Percentiles rank a stretch among this genome's conserved stretches.
These are phyloP conservation scores for Wickerhamomyces xylosicus DNA, from an alignment of 805 yeast species.

Conservation along the genomic window DNA sequence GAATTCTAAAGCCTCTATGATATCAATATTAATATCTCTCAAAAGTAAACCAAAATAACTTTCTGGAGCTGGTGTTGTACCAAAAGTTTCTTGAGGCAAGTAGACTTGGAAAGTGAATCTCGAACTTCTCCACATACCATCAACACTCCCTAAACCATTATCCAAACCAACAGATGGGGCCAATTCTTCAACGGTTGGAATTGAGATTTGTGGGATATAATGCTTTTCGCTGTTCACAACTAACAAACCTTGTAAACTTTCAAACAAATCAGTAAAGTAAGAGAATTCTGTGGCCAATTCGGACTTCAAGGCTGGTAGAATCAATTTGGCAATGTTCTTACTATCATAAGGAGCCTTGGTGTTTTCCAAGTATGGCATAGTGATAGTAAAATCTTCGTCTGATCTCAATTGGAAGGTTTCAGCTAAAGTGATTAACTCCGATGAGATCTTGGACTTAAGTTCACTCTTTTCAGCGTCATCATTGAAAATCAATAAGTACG, in stretches of 20 bases:
- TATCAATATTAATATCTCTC: conserved; percentile 67
- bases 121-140: conserved; percentile 58
- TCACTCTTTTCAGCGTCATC: conserved; percentile 15
- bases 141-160: conserved; percentile 40
- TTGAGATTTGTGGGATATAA: conserved; percentile 15
- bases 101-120: conserved; percentile 55
- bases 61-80: conserved; percentile 51
- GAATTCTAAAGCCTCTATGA: conserved; percentile 73
- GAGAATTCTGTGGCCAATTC: conserved; percentile 3
- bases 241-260: conserved; percentile 9
- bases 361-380: conserved; percentile 17
- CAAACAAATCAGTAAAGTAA: conserved; percentile 26
- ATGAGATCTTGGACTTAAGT: not conserved
- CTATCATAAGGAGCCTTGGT: conserved; percentile 39
- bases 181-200: conserved; percentile 29
- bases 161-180: conserved; percentile 21
- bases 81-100: conserved; percentile 39
- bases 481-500: conserved; percentile 46
- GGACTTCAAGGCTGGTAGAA: conserved; percentile 38
- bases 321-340: conserved; percentile 35
- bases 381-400: conserved; percentile 11
- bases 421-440: conserved; percentile 32
- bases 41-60: conserved; percentile 50
- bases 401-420: conserved; percentile 23
- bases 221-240: conserved; percentile 10